Evolutionary conservation across 2,329 filamentous ascomycete genomes (phyloP), one percentile per base, ranked within the genome.

Genomic region (Alternaria viburni): DNA sequence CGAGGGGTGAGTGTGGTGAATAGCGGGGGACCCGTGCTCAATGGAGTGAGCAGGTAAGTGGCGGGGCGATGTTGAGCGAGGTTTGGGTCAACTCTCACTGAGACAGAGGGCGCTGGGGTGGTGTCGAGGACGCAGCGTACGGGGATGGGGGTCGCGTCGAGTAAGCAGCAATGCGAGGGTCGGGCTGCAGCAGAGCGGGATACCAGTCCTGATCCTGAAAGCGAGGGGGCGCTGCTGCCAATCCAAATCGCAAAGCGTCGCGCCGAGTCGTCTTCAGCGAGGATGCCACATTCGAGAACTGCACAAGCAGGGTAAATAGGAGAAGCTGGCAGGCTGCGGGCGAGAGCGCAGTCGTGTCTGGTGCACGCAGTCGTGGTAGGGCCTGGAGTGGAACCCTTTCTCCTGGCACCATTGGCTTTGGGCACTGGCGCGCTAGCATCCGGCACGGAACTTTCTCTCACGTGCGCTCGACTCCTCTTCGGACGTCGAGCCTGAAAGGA

Each of bases 21-120:
- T 76, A 57, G 76, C 70, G 76, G 76, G 76, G 76, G 67, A 59
- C 63, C 46, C 50, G 56, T 51, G 64, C 57, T 47, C 54, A 47
- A 67, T 54, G 57, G 32, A 58, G 57, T 54, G 63, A 59, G 62
- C 66, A 69, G 19, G 49, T 28, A 56, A 23, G 54, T 55, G n/a
- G 57, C 49, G 57, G 50, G 57, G 50, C 64, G 43, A 15, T 13
- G 32, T 30, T 51, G 44, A 50, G 45, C 23, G 26, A 45, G 23
- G 45, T 13, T 5, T n/a, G 19, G 41, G 55, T 57, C 30, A 28
- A 9, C 28, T 47, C 41, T 26, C 46, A 51, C 56, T 43, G 56
- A 32, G 47, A 36, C 49, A 44, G 52, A 13, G 45, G 57, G 44
- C 44, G 28, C 49, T 28, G 21, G 25, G 56, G 47, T 23, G 50